Evolutionary conservation across 352 stramenopile genomes (phyloP), one percentile per base, ranked within the genome.

Genomic region (Phytophthora pinifolia): DNA sequence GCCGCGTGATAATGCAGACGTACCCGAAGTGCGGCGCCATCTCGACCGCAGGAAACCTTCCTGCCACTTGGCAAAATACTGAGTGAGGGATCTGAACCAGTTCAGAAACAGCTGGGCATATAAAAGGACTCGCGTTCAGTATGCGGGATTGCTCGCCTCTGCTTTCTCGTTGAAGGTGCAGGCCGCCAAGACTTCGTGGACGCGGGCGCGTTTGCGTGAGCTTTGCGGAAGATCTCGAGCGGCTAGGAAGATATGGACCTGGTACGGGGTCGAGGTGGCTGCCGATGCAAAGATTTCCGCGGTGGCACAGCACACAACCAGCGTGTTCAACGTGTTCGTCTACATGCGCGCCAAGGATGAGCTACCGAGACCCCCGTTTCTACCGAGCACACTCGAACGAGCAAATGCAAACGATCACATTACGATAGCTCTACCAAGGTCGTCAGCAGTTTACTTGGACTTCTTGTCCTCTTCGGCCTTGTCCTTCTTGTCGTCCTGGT

Each of bases 401-500:
- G 49, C 48, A 36, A 46, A 54, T 61, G 39, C 27, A 50, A 55
- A 69, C 31, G 27, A 57, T 56, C 42, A 55, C 44, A 61, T 56
- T 57, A 57, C 37, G 54, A 60, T 36, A 60, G 46, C 18, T 59
- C 54, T 65, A 61, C 37, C 43, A 37, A 37, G 41, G 38, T 65
- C 22, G 37, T 29, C 13, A 14, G 37, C 25, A 39, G 22, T 56
- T 56, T 85, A 90, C 67, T 90, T 85, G 51, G 73, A 74, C 69
- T 94, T 89, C 73, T 94, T 93, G 36, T 56, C 55, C 54, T 83
- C 76, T 59, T 91, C 81, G 9, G 66, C 69, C 17, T 54, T 67
- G 3, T 74, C 67, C 63, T 97, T 76, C 53, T 98, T 79, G 25
- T 82, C 58, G 32, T 72, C n/a, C n/a, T n/a, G n/a, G n/a, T n/a